Base-by-base conservation (phyloP, 441 rosid genomes). In the Dalechampia spathulata region DNA sequence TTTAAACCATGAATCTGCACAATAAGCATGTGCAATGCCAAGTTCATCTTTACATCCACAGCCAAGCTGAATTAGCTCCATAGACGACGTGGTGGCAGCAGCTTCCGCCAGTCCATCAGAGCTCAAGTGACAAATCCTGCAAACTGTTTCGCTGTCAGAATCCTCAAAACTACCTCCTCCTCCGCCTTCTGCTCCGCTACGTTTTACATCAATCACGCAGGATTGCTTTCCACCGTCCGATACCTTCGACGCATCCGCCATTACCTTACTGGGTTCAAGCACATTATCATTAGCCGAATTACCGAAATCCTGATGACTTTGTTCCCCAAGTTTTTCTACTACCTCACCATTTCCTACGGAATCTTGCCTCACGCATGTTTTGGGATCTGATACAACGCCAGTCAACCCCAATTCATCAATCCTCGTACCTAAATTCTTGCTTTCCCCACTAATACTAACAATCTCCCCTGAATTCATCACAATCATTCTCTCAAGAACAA, bases 21-120 rank as follows among this genome's bases (percentile, higher is more conserved):
- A 91, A 60, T 79, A 78, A 25, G 49, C 67, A 73, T 91, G 98
- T 9, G 86, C 90, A 67, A 75, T 67, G 55, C 86, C 95, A 15
- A 91, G 95, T 58, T 87, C 96, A 65, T 79, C 88, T 81, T 91
- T 91, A 65, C 98, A 91, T n/a, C 80, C 80, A 70, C 98, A 91
- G 46, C 96, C 96, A 43, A 91, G 86, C 74, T 70, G 78, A 58
- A 82, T 78, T 62, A 91, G 67, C 38, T 74, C 90, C 45, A 38
- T n/a, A n/a, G n/a, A n/a, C n/a, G n/a, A n/a, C n/a, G n/a, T 56
- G 7, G 58, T 21, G 37, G 21, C 37, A 46, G 55, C 19, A 4
- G 60, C 30, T 71, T 74, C 83, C 43, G 52, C 44, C 26, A 74
- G 39, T 49, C 71, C 88, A 51, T 87, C 92, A 20, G 83, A 70